Conservation (phyloP, 176 grass and related monocot genomes). For the Carex littledalei region DNA sequence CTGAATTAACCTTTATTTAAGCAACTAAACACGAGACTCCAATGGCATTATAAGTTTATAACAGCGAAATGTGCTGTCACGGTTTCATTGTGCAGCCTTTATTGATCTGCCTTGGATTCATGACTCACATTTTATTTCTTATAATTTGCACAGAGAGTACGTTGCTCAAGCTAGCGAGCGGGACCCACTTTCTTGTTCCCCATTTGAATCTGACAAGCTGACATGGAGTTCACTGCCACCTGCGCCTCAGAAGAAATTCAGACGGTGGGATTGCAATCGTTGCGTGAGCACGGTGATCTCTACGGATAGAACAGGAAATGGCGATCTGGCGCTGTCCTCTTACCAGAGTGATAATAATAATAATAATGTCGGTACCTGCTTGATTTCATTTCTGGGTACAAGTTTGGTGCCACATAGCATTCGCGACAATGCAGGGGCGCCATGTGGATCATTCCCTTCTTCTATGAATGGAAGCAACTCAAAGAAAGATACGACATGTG, state of each 20-base stretch:
- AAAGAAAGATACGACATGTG: slow-evolving; percentile 11
- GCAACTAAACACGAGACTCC: not conserved
- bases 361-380: slow-evolving; percentile 28
- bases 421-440: not conserved
- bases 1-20: not conserved
- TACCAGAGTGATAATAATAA: slow-evolving; percentile 19
- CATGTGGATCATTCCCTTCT: slow-evolving; percentile 19
- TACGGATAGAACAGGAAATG: slow-evolving; percentile 12
- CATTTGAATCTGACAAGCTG: slow-evolving; percentile 33
- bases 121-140: slow-evolving; percentile 24
- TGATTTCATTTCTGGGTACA: slow-evolving; percentile 47
- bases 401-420: slow-evolving; percentile 25
- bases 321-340: slow-evolving; percentile 14
- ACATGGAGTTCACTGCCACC: not conserved
- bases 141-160: slow-evolving; percentile 44
- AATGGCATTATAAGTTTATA: not conserved
- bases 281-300: slow-evolving; percentile 37
- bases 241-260: slow-evolving; percentile 36
- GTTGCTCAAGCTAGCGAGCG: slow-evolving; percentile 39
- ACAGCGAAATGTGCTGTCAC: not conserved
- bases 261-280: slow-evolving; percentile 54
- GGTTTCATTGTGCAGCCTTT: slow-evolving; percentile 13
- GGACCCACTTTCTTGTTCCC: slow-evolving; percentile 36
- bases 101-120: not conserved
- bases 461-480: slow-evolving; percentile 24